A percentile compares a stretch with the other conserved stretches of the same genome.
These are phyloP conservation scores for Aspergillus melleus DNA, from an alignment of 2,329 filamentous ascomycete genomes.

Conservation along the genomic window DNA sequence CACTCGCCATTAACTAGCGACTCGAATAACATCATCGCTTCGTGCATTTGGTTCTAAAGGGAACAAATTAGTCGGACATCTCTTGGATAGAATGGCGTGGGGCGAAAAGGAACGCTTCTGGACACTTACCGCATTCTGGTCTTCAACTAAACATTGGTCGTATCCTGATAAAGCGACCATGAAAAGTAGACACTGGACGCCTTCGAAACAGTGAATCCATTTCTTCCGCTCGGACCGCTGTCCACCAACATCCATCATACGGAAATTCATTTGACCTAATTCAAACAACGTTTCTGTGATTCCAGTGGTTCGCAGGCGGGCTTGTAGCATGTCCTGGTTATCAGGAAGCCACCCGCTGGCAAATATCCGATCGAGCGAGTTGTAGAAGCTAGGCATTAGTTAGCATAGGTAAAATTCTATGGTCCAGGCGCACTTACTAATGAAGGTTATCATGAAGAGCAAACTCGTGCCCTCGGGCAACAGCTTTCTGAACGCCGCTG, in stretches of 20 bases:
- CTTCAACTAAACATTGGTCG: slow-evolving; percentile 93
- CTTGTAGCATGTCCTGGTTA: slow-evolving; percentile 92
- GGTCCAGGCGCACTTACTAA: slow-evolving; percentile 64
- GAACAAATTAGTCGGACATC: slow-evolving; percentile 15
- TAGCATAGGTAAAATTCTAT: slow-evolving; percentile 10
- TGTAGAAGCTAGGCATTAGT: slow-evolving; percentile 68
- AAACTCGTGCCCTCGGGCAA: slow-evolving; percentile 92
- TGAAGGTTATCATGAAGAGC: slow-evolving; percentile 92
- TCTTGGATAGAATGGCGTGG: background rate
- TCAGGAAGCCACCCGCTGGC: slow-evolving; percentile 78
- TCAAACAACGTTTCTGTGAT: slow-evolving; percentile 96
- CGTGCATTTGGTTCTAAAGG: slow-evolving; percentile 82
- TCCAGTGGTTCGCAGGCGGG: slow-evolving; percentile 85
- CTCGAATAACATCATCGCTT: slow-evolving; percentile 83
- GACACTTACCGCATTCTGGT: slow-evolving; percentile 85
- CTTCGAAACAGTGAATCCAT: slow-evolving; percentile 97
- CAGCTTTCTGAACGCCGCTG: slow-evolving; percentile 78
- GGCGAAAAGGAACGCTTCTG: background rate
- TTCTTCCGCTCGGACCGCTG: slow-evolving; percentile 93
- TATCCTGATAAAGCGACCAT: slow-evolving; percentile 94
- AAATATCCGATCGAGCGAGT: slow-evolving; percentile 74
- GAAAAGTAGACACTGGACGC: slow-evolving; percentile 88
- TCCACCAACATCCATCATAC: slow-evolving; percentile 94
- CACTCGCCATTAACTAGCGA: slow-evolving; percentile 83
- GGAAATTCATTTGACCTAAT: slow-evolving; percentile 85